Evolutionary conservation across 805 yeast species (phyloP).

Genomic region (Sungouiella thailandica): DNA sequence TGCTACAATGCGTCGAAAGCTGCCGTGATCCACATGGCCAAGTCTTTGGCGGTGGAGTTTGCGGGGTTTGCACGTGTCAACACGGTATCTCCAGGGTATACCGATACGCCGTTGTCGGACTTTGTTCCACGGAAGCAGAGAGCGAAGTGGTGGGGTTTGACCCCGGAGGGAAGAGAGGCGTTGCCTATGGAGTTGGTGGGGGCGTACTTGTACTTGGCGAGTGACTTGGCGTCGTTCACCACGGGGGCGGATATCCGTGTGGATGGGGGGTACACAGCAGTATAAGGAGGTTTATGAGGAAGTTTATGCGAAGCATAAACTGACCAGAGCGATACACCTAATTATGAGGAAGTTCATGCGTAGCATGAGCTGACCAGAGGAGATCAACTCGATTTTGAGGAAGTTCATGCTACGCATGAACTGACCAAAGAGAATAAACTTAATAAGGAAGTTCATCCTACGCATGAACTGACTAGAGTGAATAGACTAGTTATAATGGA

Average conservation of each 20-base stretch:
- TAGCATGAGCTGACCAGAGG: no score
- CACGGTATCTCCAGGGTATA: conserved; percentile 19
- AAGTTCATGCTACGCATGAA: no score
- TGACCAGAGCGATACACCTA: no score
- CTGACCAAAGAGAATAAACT: no score
- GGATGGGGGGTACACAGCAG: conserved; percentile 20
- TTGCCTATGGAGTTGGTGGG: conserved; percentile 18
- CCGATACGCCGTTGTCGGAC: conserved; percentile 17
- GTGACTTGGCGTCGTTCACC: conserved; percentile 18
- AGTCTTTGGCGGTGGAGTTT: conserved; percentile 19
- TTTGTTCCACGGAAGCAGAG: conserved; percentile 17
- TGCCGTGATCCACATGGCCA: conserved; percentile 18
- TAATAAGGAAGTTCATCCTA: no score
- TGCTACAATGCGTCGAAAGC: conserved; percentile 35
- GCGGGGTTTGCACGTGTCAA: conserved; percentile 19
- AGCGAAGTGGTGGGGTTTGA: conserved; percentile 21
- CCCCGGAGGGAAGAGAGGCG: conserved; percentile 20
- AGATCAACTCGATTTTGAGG: no score
- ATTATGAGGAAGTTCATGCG: no score
- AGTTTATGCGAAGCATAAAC: no score
- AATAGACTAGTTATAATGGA: no score
- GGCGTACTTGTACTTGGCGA: conserved; percentile 20
- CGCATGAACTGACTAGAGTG: no score
- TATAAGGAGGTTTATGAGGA: conserved; percentile 4
- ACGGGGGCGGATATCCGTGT: conserved; percentile 19